Evolutionary conservation across 2,329 filamentous ascomycete species (phyloP).

Genomic region (Neofusicoccum sp.): DNA sequence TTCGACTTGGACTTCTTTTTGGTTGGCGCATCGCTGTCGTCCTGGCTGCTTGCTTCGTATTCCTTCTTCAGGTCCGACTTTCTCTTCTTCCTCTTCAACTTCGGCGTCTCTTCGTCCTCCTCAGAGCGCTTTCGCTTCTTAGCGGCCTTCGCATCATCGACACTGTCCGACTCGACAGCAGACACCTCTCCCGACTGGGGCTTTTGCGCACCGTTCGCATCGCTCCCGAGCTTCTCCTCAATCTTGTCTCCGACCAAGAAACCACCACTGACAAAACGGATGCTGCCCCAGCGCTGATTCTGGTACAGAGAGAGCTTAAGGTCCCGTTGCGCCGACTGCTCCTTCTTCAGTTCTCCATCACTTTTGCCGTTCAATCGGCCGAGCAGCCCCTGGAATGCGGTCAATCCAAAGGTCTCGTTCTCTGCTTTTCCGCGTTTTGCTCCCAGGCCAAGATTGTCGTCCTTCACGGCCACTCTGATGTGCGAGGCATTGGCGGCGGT

Average conservation of each 20-base stretch:
- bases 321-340: conserved; percentile 66
- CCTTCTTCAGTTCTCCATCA: conserved; percentile 68
- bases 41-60: not conserved
- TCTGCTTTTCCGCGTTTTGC: conserved; percentile 70
- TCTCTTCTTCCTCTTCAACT: conserved; percentile 39
- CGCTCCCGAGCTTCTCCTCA: conserved; percentile 37
- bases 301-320: conserved; percentile 72
- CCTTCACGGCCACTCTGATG: conserved; percentile 81
- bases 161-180: not conserved
- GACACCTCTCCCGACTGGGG: conserved; percentile 39
- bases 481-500: conserved; percentile 79
- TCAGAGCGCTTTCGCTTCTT: conserved; percentile 36
- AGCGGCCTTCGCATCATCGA: conserved; percentile 20
- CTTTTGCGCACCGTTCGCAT: conserved; percentile 29
- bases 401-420: conserved; percentile 75
- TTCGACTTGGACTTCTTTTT: conserved; percentile 35
- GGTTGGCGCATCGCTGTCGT: not conserved
- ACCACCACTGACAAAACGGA: conserved; percentile 87
- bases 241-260: conserved; percentile 62
- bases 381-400: conserved; percentile 80
- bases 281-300: conserved; percentile 70
- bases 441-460: conserved; percentile 87
- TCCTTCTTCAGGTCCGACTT: conserved; percentile 33
- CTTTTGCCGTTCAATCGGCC: conserved; percentile 87
- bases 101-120: conserved; percentile 30